A percentile compares a stretch with the other conserved stretches of the same genome.
phyloP scores from a whole-genome alignment of 179 eudicot species.

The Silene noctiflora region DNA sequence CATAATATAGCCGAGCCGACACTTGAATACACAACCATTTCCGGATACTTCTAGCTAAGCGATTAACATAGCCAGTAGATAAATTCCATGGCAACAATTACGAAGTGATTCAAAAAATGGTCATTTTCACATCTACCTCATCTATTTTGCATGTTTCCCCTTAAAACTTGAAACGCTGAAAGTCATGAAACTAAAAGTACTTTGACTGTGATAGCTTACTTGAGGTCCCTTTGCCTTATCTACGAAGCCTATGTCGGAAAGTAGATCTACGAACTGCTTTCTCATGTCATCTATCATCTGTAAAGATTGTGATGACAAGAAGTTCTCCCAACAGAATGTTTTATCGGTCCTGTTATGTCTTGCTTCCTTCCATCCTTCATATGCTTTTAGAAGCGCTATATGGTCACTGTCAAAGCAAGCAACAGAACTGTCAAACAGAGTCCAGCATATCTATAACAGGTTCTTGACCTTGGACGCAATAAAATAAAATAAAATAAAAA shows the following conservation, averaged over 20 bases:
- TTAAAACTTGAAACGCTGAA: background rate
- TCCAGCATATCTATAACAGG: background rate
- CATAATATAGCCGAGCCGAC: background rate
- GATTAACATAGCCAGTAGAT: background rate
- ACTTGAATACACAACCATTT: background rate
- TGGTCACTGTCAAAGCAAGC: constrained; percentile 66
- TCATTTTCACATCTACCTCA: background rate
- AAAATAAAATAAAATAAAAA: too few species aligned
- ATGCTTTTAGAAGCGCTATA: constrained; percentile 95
- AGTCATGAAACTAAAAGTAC: background rate
- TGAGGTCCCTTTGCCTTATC: constrained; percentile 75
- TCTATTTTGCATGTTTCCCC: background rate
- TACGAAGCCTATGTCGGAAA: constrained; percentile 83
- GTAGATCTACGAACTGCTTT: constrained; percentile 74
- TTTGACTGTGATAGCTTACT: constrained; percentile 38
- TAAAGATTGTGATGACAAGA: constrained; percentile 70
- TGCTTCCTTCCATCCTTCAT: constrained; percentile 94
- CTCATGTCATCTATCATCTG: constrained; percentile 97
- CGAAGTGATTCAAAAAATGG: background rate
- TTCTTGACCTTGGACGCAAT: constrained; percentile 1
- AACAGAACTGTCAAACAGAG: background rate
- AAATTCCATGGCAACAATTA: background rate
- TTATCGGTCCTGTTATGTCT: constrained; percentile 59
- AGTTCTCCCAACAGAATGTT: constrained; percentile 92
- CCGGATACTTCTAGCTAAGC: background rate